phyloP scores from a whole-genome alignment of 352 stramenopile genomes.

The Phytophthora nicotianae region DNA sequence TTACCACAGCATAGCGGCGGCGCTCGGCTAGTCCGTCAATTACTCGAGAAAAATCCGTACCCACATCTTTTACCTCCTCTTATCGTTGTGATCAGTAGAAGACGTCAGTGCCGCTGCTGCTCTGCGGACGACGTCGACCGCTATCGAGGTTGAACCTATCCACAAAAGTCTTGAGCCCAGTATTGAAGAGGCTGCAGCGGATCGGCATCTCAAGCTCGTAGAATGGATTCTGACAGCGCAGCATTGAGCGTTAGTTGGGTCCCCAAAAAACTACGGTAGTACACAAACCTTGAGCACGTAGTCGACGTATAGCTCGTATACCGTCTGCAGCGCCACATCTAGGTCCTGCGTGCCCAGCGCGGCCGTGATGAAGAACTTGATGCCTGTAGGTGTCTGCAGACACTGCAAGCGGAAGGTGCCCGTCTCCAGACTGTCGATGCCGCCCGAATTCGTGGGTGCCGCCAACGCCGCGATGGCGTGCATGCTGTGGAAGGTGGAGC shows the following conservation, averaged over 20 bases:
- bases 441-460: constrained; percentile 79
- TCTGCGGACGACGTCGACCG: constrained; percentile 58
- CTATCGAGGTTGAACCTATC: constrained; percentile 86
- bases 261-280: not conserved
- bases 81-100: constrained; percentile 28
- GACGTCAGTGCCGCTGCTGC: constrained; percentile 34
- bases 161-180: constrained; percentile 86
- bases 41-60: no score
- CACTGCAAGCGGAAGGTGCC: constrained; percentile 92
- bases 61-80: no score
- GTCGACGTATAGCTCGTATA: constrained; percentile 96
- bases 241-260: not conserved
- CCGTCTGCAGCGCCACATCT: constrained; percentile 80
- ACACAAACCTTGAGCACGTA: constrained; percentile 92
- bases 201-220: constrained; percentile 97
- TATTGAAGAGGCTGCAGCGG: constrained; percentile 93
- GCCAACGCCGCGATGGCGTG: constrained; percentile 91
- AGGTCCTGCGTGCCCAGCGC: constrained; percentile 84
- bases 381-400: constrained; percentile 92
- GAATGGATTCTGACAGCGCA: constrained; percentile 86
- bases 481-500: constrained; percentile 95
- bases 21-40: no score
- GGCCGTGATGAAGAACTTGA: constrained; percentile 95
- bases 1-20: no score
- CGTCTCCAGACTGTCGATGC: constrained; percentile 93